Base-by-base conservation (phyloP, 192 early-diverging fungal species). In the Pilaira anomala region DNA sequence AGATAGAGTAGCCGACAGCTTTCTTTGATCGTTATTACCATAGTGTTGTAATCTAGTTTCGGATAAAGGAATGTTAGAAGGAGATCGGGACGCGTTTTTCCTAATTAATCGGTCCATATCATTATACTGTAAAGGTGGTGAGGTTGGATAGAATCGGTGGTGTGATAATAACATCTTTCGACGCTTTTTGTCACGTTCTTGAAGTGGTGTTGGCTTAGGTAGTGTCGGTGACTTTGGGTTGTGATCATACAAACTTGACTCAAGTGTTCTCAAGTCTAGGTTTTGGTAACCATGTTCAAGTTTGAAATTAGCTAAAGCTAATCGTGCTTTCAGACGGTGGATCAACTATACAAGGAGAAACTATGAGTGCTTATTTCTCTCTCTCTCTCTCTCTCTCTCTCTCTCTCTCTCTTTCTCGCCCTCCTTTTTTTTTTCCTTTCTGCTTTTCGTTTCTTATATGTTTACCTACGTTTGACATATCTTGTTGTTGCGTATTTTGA, bases 261-360 rank as follows among this genome's bases (percentile, higher is more conserved):
- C 53, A 4, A 66, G 40, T 7, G 54, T 66, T 5, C n/a, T 21
- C 16, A 66, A 36, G 42, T 66, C 53, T 16, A 53, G 1, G 12
- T 46, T 55, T 57, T 70, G 62, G 42, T 58, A 63, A 36, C 68
- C 62, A 53, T 64, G 53, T 19, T 70, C 45, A 12, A 28, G 41
- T 30, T 70, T 70, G 55, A 59, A 70, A 59, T 63, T 70, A 25
- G 68, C 68, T 9, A 70, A 55, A 5, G 54, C 61, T 36, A 70
- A 60, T 12, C 62, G 42, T 55, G 55, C 39, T 53, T 63, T 70
- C 13, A 70, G 45, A 33, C 68, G 53, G 8, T 49, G n/a, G 19
- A 58, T 30, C 19, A 70, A 24, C 68, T 70, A 51, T 46, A 46
- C 5, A 36, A 33, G 11, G 1, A 36, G 6, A 36, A 3, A 36